phyloP scores from a whole-genome alignment of 2,329 filamentous ascomycete species.

The Macrophomina tecta region DNA sequence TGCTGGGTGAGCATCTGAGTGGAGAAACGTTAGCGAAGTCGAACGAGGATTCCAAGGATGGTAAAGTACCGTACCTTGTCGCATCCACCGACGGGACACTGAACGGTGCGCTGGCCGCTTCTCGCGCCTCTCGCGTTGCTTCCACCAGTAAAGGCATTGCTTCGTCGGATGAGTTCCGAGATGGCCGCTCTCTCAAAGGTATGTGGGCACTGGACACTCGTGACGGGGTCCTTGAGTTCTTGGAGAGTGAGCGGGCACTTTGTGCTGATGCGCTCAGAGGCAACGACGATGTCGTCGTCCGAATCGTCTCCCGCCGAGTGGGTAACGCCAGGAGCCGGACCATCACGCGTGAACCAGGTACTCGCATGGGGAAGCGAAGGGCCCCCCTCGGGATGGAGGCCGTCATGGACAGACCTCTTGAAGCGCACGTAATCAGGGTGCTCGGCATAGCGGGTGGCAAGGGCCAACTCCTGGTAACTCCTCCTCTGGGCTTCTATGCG shows the following conservation, averaged over 20 bases:
- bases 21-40: neutral
- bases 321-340: constrained; percentile 51
- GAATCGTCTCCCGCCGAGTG: constrained; percentile 52
- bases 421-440: constrained; percentile 68
- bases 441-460: constrained; percentile 58
- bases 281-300: constrained; percentile 73
- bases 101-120: constrained; percentile 43
- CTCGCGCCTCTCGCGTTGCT: constrained; percentile 32
- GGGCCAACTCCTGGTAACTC: constrained; percentile 48
- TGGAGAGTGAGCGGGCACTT: constrained; percentile 73
- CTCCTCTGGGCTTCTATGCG: constrained; percentile 50
- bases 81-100: constrained; percentile 34
- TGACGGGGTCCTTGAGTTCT: constrained; percentile 70
- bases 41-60: neutral
- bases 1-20: constrained; percentile 39
- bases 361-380: constrained; percentile 61
- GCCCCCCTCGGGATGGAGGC: constrained; percentile 60
- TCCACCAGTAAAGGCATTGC: constrained; percentile 31
- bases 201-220: constrained; percentile 71
- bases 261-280: constrained; percentile 67
- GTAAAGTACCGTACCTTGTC: constrained; percentile 10
- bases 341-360: constrained; percentile 67
- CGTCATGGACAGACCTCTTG: constrained; percentile 66
- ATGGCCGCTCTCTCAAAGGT: constrained; percentile 73
- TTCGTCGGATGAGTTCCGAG: constrained; percentile 55